Evolutionary conservation across 2,329 filamentous ascomycete species (phyloP).

Genomic region (Bipolaris sorokiniana): DNA sequence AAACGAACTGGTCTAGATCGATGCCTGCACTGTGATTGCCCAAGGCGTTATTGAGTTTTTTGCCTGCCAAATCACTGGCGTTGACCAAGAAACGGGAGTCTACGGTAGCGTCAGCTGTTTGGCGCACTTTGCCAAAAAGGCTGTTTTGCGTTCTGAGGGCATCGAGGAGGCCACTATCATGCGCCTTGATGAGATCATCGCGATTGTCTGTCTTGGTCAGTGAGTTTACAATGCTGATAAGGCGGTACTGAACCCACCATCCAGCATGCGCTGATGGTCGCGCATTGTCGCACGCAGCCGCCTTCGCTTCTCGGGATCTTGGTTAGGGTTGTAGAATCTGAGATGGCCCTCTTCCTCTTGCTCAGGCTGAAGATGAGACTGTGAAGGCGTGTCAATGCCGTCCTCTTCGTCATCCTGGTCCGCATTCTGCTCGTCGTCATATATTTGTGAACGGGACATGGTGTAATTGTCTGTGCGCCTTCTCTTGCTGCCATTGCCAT

Average conservation of each 20-base stretch:
- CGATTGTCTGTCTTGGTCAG: slow-evolving; percentile 66
- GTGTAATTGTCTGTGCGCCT: slow-evolving; percentile 51
- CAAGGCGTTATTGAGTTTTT: slow-evolving; percentile 75
- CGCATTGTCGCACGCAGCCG: slow-evolving; percentile 72
- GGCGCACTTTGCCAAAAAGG: slow-evolving; percentile 72
- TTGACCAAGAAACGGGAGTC: slow-evolving; percentile 86
- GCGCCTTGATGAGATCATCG: slow-evolving; percentile 69
- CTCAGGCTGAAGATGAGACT: slow-evolving; percentile 9
- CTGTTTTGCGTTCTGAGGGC: slow-evolving; percentile 71
- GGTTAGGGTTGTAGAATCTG: slow-evolving; percentile 77
- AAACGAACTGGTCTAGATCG: slow-evolving; percentile 89
- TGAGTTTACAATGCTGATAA: not conserved
- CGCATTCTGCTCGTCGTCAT: slow-evolving; percentile 20
- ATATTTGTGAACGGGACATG: slow-evolving; percentile 12
- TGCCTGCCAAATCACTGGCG: slow-evolving; percentile 79
- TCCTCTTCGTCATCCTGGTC: slow-evolving; percentile 29
- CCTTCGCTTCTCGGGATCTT: slow-evolving; percentile 75
- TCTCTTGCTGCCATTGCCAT: slow-evolving; percentile 50
- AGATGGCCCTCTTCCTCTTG: slow-evolving; percentile 19
- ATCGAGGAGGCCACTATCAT: slow-evolving; percentile 69
- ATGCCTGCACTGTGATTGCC: slow-evolving; percentile 77
- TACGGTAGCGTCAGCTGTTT: slow-evolving; percentile 88
- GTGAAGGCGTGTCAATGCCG: slow-evolving; percentile 12
- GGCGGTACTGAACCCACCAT: slow-evolving; percentile 50
- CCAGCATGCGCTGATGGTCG: slow-evolving; percentile 66